These are phyloP conservation scores for Dactylorhiza incarnata DNA, from an alignment of 106 monocot genomes.

Conservation along the genomic window DNA sequence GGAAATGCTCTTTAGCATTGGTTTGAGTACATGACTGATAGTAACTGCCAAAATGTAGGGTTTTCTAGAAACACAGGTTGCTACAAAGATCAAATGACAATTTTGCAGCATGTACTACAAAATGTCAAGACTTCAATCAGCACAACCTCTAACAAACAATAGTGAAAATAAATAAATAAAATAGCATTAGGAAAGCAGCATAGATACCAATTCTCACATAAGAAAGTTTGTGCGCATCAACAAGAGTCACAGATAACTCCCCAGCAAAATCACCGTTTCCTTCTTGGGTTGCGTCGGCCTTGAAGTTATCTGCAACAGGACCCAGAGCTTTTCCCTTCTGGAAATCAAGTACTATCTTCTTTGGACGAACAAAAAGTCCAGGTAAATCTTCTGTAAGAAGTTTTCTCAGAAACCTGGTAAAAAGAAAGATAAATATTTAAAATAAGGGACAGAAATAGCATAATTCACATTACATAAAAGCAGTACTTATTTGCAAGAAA, in stretches of 20 bases:
- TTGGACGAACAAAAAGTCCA: constrained; percentile 71
- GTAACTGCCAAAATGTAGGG: neutral
- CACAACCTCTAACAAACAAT: neutral
- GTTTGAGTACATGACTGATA: neutral
- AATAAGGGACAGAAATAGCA: neutral
- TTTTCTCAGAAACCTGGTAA: constrained; percentile 54
- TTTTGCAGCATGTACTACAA: neutral
- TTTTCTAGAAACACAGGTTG: neutral
- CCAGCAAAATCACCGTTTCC: constrained; percentile 58
- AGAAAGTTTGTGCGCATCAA: constrained; percentile 75
- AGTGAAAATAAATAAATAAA: neutral
- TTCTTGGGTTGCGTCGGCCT: constrained; percentile 30
- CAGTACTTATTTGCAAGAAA: neutral
- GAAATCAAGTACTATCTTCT: constrained; percentile 73
- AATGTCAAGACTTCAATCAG: neutral
- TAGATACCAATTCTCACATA: constrained; percentile 49
- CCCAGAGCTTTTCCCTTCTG: constrained; percentile 58
- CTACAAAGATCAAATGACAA: neutral
- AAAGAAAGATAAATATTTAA: neutral
- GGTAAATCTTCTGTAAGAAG: constrained; percentile 74
- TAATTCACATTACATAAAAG: neutral
- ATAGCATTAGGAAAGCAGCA: constrained; percentile 8
- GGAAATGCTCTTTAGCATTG: neutral
- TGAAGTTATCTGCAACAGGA: constrained; percentile 39
- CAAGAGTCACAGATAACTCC: constrained; percentile 65